phyloP scores from a whole-genome alignment of 2,329 filamentous ascomycete species.

The Grosmannia serpens region DNA sequence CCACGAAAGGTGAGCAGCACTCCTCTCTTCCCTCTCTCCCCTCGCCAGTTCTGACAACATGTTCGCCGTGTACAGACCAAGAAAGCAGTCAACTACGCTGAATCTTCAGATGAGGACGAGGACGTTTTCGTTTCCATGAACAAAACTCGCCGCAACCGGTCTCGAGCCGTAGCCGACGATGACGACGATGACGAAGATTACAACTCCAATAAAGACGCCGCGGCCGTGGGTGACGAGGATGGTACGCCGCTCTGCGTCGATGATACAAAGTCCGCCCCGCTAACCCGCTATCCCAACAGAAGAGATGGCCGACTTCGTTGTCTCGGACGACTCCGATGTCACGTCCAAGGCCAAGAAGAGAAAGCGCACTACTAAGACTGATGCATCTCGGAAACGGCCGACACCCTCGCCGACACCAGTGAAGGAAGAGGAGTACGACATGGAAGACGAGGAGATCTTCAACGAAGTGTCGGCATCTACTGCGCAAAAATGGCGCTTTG shows the following conservation, averaged over 20 bases:
- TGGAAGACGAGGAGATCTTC: slow-evolving; percentile 40
- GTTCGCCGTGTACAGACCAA: slow-evolving; percentile 27
- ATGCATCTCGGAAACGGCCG: slow-evolving; percentile 49
- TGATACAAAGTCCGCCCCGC: neutral
- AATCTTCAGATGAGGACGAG: slow-evolving; percentile 73
- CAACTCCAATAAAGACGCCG: slow-evolving; percentile 53
- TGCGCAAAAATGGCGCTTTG: slow-evolving; percentile 68
- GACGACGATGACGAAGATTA: slow-evolving; percentile 59
- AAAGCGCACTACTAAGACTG: slow-evolving; percentile 51
- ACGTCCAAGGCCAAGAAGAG: slow-evolving; percentile 54
- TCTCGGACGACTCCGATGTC: slow-evolving; percentile 74
- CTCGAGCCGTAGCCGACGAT: slow-evolving; percentile 50
- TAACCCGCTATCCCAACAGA: slow-evolving; percentile 22
- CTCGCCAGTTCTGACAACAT: neutral
- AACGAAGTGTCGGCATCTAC: slow-evolving; percentile 55
- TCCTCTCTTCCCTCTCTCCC: neutral
- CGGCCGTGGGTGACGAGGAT: slow-evolving; percentile 47
- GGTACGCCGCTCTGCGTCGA: slow-evolving; percentile 25
- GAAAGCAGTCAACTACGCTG: slow-evolving; percentile 60
- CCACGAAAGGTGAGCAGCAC: slow-evolving; percentile 56
- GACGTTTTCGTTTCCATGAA: slow-evolving; percentile 47
- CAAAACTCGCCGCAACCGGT: slow-evolving; percentile 26
- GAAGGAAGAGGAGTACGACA: slow-evolving; percentile 26
- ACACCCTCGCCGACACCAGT: slow-evolving; percentile 34
- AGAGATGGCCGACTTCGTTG: slow-evolving; percentile 81